Percentiles rank a stretch among this genome's conserved stretches.
Conservation (phyloP, 2,329 filamentous ascomycete genomes). For the Apiospora aurea region DNA sequence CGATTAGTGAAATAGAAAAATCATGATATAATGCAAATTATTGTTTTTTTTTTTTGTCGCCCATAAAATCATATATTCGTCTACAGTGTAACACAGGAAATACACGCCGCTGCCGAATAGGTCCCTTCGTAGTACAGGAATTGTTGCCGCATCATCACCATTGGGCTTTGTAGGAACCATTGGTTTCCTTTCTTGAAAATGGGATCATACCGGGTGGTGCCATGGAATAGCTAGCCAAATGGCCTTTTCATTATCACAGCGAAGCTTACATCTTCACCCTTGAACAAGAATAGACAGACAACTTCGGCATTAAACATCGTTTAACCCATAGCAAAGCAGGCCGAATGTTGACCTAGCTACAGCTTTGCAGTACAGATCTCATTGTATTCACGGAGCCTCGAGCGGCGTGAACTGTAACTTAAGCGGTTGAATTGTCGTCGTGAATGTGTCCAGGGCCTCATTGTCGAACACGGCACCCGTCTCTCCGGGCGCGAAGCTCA, state of each 20-base stretch:
- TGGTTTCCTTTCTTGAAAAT: neutral
- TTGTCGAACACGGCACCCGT: constrained; percentile 34
- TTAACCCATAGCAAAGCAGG: too few relatives aligned
- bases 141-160: too few relatives aligned
- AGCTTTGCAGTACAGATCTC: neutral
- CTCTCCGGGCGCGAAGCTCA: constrained; percentile 35
- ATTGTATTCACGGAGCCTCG: neutral
- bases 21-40: neutral
- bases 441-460: constrained; percentile 32
- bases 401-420: constrained; percentile 30
- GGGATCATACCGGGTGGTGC: neutral
- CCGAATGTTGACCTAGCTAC: neutral
- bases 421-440: constrained; percentile 29
- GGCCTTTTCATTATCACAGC: neutral
- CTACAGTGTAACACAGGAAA: neutral
- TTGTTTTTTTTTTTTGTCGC: neutral
- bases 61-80: neutral
- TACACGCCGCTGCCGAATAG: too few relatives aligned
- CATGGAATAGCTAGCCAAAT: neutral
- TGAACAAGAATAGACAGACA: neutral
- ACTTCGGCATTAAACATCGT: too few relatives aligned
- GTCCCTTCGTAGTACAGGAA: too few relatives aligned
- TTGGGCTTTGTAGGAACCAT: too few relatives aligned
- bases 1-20: neutral
- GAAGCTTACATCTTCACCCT: neutral